Evolutionary conservation across 2,329 filamentous ascomycete genomes (phyloP), one percentile per base, ranked within the genome.

Genomic region (Aspergillus texensis): DNA sequence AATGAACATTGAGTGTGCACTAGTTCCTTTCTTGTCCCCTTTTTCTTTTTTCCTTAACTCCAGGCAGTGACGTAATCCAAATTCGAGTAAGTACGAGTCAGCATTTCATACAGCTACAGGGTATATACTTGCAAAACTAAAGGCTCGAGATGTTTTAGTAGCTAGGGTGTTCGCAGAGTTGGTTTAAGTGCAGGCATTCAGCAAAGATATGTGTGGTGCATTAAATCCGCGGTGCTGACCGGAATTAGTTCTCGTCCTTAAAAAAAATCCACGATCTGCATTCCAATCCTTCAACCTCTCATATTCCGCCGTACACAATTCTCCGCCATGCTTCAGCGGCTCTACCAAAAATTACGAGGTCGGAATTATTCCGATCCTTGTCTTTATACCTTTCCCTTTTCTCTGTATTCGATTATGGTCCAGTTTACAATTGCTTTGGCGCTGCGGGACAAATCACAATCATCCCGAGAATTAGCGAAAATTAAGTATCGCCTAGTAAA

Each of bases 361-460:
- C 16, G 26, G 19, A 6, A 52, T 32, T 3, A 8, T 10, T 32
- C 48, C 28, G 9, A 21, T 32, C 58, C 61, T 1, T 65, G 61
- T 55, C 58, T 65, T 21, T 63, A 63, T 34, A 21, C 58, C 14
- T 65, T 63, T 32, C 63, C 63, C 10, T 65, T 65, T 24, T 57
- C 58, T 4, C 57, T 65, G 10, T 39, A 53, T 30, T 63, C 46
- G 5, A 58, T 65, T 21, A 59, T 61, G 12, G 63, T 63, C n/a
- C 63, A 53, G 10, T 63, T 65, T 24, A 60, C 63, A 41, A 58
- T 65, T 32, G 54, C 46, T 0, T n/a, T 65, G 6, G 63, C 63
- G n/a, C n/a, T 65, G 57, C 57, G 58, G 19, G 55, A 56, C 10
- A 65, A 60, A n/a, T 32, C 21, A 26, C 28, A n/a, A n/a, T 43